A percentile compares a stretch with the other conserved stretches of the same genome.
Evolutionary conservation across 441 rosid genomes (phyloP).

Genomic region (Euphorbia schlechtendalii): DNA sequence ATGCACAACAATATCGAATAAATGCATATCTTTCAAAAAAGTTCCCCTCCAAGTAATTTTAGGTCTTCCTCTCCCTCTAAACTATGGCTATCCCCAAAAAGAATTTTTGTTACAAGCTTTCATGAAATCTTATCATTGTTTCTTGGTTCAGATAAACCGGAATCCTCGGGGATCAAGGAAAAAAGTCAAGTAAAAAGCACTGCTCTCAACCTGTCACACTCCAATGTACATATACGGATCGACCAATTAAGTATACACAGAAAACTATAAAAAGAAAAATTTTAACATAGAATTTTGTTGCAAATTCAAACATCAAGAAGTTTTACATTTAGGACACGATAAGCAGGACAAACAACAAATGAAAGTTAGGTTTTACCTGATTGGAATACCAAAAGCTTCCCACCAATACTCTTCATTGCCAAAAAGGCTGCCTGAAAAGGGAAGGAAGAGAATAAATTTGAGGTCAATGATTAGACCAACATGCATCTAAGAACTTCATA

Average conservation of each 20-base stretch:
- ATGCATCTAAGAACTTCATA: not conserved
- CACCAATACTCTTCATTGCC: conserved; percentile 89
- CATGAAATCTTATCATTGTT: not conserved
- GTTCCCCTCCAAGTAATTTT: no score
- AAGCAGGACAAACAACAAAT: conserved; percentile 6
- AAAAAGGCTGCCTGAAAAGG: conserved; percentile 75
- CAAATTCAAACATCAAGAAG: not conserved
- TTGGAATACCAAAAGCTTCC: conserved; percentile 91
- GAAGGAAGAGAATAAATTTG: conserved; percentile 1
- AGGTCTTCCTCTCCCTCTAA: no score
- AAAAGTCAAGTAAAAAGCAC: conserved; percentile 1
- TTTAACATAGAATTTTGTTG: not conserved
- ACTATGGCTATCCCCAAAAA: no score
- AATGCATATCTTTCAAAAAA: no score
- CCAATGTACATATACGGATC: not conserved
- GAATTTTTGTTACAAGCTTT: not conserved
- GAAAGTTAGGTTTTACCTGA: conserved; percentile 51
- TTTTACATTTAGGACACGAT: not conserved
- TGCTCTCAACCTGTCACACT: not conserved
- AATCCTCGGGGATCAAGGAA: conserved; percentile 1
- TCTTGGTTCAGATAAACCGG: conserved; percentile 3
- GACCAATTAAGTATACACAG: not conserved
- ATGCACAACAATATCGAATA: no score
- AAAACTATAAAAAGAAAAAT: not conserved
- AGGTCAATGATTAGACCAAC: not conserved